Base-by-base conservation (phyloP, 345 rosid species). In the Mallotus nudiflorus region DNA sequence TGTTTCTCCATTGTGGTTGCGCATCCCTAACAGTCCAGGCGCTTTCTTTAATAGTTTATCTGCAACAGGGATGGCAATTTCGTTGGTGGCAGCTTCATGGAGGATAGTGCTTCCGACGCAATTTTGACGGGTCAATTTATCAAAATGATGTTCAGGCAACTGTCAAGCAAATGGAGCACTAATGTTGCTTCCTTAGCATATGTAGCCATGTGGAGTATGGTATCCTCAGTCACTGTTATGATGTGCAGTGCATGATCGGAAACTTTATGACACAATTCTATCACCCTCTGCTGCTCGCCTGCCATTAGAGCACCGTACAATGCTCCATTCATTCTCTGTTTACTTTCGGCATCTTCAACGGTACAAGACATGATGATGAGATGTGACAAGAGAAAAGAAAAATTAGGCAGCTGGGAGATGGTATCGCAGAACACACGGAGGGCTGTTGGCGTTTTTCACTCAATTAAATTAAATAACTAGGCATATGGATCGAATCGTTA, bases 131-230 rank as follows among this genome's bases (percentile, higher is more conserved):
- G 56, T 65, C 28, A 65, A 15, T 15, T 65, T 48, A 42, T 28
- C 18, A 7, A 49, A 27, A 48, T 65, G 28, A 31, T 46, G 19
- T 1, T 49, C 14, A 33, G 55, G 57, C 44, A 65, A 29, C 25
- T 49, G 5, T 65, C 68, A 0, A 49, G 55, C 20, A 65, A 31
- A 5, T 29, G 28, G 25, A 48, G 16, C 4, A 20, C 57, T 45
- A 49, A n/a, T 0, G 31, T 28, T 10, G 68, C 56, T 49, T 65
- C 56, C 49, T 49, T 65, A 24, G 68, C 68, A 14, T 49, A 31
- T 4, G 68, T 48, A 5, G 68, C 68, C 68, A 65, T 65, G 56
- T 65, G 68, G 25, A 65, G 57, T 7, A 49, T 42, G 5, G 68
- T 31, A 20, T 65, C 56, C n/a, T 49, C 57, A 15, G 48, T 49